A percentile compares a stretch with the other conserved stretches of the same genome.
Conservation (phyloP, 2,329 filamentous ascomycete species). For the Microdochium trichocladiopsis region DNA sequence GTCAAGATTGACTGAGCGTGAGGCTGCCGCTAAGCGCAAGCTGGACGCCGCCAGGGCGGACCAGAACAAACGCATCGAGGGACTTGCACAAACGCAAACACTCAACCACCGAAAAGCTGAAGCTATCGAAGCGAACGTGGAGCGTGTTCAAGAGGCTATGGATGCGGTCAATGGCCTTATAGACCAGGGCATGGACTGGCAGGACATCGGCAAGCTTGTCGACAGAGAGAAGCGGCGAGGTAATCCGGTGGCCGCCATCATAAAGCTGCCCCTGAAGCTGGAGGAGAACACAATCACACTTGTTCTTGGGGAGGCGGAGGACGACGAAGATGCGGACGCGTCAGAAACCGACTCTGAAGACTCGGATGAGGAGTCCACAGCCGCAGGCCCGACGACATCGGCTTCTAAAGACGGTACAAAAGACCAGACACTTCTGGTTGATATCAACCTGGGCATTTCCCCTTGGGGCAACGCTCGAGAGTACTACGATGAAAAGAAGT, state of each 20-base stretch:
- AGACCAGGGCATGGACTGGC: conserved; percentile 94
- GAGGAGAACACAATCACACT: conserved; percentile 86
- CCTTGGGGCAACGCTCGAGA: conserved; percentile 86
- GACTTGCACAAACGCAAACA: conserved; percentile 72
- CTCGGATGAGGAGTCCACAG: conserved; percentile 22
- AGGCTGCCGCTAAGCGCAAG: conserved; percentile 75
- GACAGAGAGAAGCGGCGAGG: conserved; percentile 75
- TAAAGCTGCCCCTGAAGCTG: conserved; percentile 80
- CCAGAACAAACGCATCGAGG: conserved; percentile 78
- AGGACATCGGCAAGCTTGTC: conserved; percentile 80
- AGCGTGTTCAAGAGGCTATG: conserved; percentile 86
- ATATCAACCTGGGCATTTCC: conserved; percentile 75
- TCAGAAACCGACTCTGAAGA: conserved; percentile 65
- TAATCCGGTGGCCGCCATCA: conserved; percentile 82
- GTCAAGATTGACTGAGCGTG: conserved; percentile 73
- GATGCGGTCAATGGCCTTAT: conserved; percentile 90
- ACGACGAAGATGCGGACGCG: conserved; percentile 50
- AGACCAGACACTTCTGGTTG: conserved; percentile 60
- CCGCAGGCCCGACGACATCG: background rate
- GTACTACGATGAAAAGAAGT: conserved; percentile 86
- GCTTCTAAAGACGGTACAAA: conserved; percentile 28
- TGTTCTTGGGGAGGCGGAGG: conserved; percentile 63
- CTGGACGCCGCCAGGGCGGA: conserved; percentile 78
- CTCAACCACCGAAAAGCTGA: conserved; percentile 82
- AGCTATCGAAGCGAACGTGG: conserved; percentile 84